Conservation (phyloP, 331 rosid species). For the Quercus tomentella region DNA sequence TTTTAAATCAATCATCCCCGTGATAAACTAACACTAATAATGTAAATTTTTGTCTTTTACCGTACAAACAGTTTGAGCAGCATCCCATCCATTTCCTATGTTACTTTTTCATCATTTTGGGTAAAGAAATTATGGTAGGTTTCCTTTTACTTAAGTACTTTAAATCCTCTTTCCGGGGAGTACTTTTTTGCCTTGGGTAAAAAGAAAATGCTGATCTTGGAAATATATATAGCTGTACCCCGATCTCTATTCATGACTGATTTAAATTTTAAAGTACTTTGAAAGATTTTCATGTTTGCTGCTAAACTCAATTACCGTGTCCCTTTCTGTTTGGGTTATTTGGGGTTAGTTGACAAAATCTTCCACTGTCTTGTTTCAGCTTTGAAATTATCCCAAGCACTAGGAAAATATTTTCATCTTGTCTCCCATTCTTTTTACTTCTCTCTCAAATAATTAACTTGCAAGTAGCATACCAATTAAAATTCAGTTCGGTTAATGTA, state of each 20-base stretch:
- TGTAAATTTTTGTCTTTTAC: not conserved
- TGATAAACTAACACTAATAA: not conserved
- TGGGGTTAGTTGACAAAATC: slow-evolving; percentile 16
- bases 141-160: not conserved
- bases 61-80: slow-evolving; percentile 12
- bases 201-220: slow-evolving; percentile 10
- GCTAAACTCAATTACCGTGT: not conserved
- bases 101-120: too few species aligned
- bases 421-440: too few species aligned
- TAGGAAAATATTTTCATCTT: too few species aligned
- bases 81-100: slow-evolving; percentile 42
- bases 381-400: slow-evolving; percentile 15
- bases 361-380: slow-evolving; percentile 19
- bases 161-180: not conserved
- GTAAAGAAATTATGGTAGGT: not conserved
- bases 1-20: too few species aligned
- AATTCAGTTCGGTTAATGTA: too few species aligned
- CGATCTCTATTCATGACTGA: not conserved
- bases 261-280: too few species aligned
- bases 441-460: not conserved
- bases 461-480: not conserved
- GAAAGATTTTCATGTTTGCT: not conserved
- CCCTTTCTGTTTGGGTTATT: not conserved
- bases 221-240: not conserved
- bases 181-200: slow-evolving; percentile 17